Percentiles rank a stretch among this genome's conserved stretches.
These are phyloP conservation scores for Colletotrichum sansevieriae DNA, from an alignment of 2,329 filamentous ascomycete genomes.

Conservation along the genomic window DNA sequence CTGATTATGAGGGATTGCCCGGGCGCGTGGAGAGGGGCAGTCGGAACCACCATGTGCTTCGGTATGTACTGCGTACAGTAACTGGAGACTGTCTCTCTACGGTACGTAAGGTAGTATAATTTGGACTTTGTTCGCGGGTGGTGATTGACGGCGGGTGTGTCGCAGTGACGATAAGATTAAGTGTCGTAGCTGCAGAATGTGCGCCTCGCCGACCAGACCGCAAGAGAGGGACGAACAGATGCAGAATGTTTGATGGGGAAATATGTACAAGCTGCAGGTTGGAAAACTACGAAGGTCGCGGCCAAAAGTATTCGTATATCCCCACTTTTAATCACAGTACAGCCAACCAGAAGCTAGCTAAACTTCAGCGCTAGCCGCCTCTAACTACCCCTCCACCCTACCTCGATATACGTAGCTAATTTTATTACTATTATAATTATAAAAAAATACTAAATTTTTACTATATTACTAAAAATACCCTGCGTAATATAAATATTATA, in stretches of 20 bases:
- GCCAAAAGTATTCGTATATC: too few species aligned
- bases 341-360: too few species aligned
- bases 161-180: not conserved
- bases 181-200: slow-evolving; percentile 3
- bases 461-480: too few species aligned
- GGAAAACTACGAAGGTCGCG: too few species aligned
- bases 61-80: not conserved
- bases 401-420: too few species aligned
- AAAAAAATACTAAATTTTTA: too few species aligned
- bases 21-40: slow-evolving; percentile 15
- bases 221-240: slow-evolving; percentile 12
- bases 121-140: not conserved
- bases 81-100: not conserved
- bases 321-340: too few species aligned
- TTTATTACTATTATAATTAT: too few species aligned
- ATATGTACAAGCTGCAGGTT: slow-evolving; percentile 19
- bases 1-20: slow-evolving; percentile 17
- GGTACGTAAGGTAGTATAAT: not conserved
- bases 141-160: not conserved
- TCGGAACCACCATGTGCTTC: not conserved
- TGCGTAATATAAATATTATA: too few species aligned
- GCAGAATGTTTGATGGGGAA: slow-evolving; percentile 26
- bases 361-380: too few species aligned
- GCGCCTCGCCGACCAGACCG: slow-evolving; percentile 7
- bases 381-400: too few species aligned